Evolutionary conservation across 805 yeast species (phyloP), one percentile per base, ranked within the genome.

Genomic region (Schizosaccharomyces octosporus): DNA sequence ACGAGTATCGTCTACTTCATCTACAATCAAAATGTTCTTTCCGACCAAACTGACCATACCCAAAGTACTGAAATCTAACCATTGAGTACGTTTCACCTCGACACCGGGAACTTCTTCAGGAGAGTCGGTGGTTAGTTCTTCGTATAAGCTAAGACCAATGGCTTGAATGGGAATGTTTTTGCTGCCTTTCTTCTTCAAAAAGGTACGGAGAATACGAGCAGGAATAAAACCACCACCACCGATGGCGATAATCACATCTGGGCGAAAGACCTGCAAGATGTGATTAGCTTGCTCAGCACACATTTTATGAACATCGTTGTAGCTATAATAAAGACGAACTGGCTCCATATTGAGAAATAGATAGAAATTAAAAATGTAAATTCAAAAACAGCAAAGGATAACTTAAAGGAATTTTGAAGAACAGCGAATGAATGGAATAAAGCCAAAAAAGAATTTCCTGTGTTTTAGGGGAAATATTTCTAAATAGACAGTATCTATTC

Each of bases 101-200:
- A 81, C 80, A 60, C 94, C 94, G 62, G 83, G 83, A 63, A 72
- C 70, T 64, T 79, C 84, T 29, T 66, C 66, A 63, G 67, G 69
- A 17, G 69, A 66, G 64, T 75, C 80, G 13, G 61, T 62, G 21
- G 58, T 62, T 36, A 54, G 55, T 39, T 63, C 63, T 39, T 61
- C 63, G 71, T 90, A 90, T 62, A 90, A 77, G 0, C 97, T 87
- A 66, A 90, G 77, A 42, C 93, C 94, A 66, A 90, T 87, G 59
- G 98, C 97, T 81, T 89, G 90, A 69, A 90, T 87, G 68, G 95
- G 83, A 64, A 88, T 83, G 68, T 89, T 90, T 67, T 94, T 90
- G 63, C 83, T 76, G 63, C 95, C 95, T 39, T 85, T 86, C 66
- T 83, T 85, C 72, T 89, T 90, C 66, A 90, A 76, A 73, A 90